Base-by-base conservation (phyloP, 1,284 basidiomycete genomes). In the Amylostereum areolatum region DNA sequence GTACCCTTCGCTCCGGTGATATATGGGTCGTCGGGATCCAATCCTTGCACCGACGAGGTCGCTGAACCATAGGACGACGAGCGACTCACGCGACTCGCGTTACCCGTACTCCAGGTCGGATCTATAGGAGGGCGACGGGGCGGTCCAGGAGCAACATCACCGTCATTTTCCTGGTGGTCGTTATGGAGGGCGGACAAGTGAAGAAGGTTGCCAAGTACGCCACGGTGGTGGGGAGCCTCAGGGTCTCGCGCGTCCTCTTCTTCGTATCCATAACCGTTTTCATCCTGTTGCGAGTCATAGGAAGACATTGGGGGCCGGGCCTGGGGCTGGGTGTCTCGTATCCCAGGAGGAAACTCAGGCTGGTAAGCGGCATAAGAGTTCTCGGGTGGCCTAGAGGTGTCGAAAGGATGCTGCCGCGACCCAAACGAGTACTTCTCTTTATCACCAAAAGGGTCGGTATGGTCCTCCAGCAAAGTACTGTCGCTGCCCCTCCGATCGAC, bases 381-480 rank as follows among this genome's bases (percentile, higher is more conserved):
- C 40, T 63, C 60, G 3, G 81, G 83, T 6, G 77, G 69, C 18
- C 18, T 18, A 18, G 63, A 66, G 45, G 85, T 81, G 41, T 81
- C 77, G 54, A 80, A 74, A 12, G 81, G 79, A 54, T 83, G 80
- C 45, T 71, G 66, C 62, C 80, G 76, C 2, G 80, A 80, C 9
- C 78, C 74, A 41, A 81, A 61, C 0, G 76, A 69, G 54, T 68
- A 77, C 55, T 65, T 69, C 46, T 66, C 61, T 52, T 70, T 57
- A 9, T 59, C 51, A 30, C 66, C 58, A 4, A 28, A 31, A 3
- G 33, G 4, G 24, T 10, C 18, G 32, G 34, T 43, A 31, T 50
- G 35, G 25, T 47, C 43, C 32, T 55, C 53, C 44, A 47, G 52
- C 46, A 54, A 51, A 18, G 56, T 60, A 44, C 11, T 50, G 12